phyloP scores from a whole-genome alignment of 768 basidiomycete species.

The Lentinula raphanica region DNA sequence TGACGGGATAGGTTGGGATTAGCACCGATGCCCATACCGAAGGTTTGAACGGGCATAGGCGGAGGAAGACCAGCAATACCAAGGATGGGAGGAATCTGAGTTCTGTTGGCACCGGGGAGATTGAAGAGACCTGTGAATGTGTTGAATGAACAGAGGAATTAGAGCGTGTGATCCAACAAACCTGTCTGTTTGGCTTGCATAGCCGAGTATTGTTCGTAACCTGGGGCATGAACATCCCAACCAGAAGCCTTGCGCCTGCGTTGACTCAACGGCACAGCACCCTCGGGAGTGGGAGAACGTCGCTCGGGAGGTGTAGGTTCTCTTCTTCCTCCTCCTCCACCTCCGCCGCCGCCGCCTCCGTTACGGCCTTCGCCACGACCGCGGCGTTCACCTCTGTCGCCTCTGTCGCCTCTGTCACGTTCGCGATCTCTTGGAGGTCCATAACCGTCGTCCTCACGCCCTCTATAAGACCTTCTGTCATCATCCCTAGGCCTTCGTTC shows the following conservation, averaged over 20 bases:
- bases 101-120: conserved; percentile 90
- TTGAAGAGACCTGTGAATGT: conserved; percentile 78
- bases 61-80: conserved; percentile 78
- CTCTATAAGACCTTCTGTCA: conserved; percentile 42
- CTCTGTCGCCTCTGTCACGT: conserved; percentile 14
- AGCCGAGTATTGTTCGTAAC: conserved; percentile 92
- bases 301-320: conserved; percentile 50
- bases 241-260: conserved; percentile 85
- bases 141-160: conserved; percentile 7
- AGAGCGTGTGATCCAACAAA: conserved; percentile 24
- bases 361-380: conserved; percentile 37
- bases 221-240: conserved; percentile 95
- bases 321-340: conserved; percentile 29
- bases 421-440: conserved; percentile 21
- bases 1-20: conserved; percentile 91
- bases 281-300: conserved; percentile 88
- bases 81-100: conserved; percentile 78
- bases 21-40: conserved; percentile 81
- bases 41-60: conserved; percentile 77
- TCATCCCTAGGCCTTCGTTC: conserved; percentile 42
- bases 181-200: conserved; percentile 99
- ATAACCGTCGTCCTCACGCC: conserved; percentile 35
- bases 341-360: conserved; percentile 27
- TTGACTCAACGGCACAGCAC: conserved; percentile 74
- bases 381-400: conserved; percentile 33